Conservation (phyloP, 2,329 filamentous ascomycete species). For the Diaporthe velutina region DNA sequence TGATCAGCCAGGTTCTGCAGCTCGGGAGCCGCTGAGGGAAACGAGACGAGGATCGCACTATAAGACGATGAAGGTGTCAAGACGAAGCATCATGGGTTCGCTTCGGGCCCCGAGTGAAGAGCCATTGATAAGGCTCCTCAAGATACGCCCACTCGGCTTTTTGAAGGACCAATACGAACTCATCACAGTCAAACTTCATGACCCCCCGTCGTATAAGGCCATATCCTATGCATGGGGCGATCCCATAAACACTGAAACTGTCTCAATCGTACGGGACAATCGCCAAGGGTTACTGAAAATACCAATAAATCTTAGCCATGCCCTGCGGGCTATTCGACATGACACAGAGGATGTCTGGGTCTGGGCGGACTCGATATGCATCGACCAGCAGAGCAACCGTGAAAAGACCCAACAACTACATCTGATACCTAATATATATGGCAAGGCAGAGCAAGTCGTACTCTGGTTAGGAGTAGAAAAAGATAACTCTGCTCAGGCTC, state of each 20-base stretch:
- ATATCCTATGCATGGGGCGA: constrained; percentile 34
- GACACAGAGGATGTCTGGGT: not conserved
- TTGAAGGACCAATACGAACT: not conserved
- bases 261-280: not conserved
- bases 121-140: not conserved
- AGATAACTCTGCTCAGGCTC: not conserved
- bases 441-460: not conserved
- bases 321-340: not conserved
- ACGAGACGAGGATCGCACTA: not conserved
- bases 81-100: not conserved
- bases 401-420: constrained; percentile 20
- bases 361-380: constrained; percentile 33
- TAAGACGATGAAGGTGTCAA: not conserved
- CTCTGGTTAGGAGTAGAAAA: constrained; percentile 15
- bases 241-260: not conserved
- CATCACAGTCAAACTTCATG: not conserved
- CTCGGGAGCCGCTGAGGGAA: not conserved
- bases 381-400: constrained; percentile 1
- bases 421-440: constrained; percentile 11
- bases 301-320: not conserved
- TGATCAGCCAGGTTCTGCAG: not conserved
- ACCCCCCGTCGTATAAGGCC: constrained; percentile 8
- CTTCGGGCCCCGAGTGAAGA: not conserved
- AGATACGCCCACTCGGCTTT: not conserved
- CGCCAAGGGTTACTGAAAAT: not conserved